Base-by-base conservation (phyloP, 169 alveolate species). In the Plasmodium gonderi region DNA sequence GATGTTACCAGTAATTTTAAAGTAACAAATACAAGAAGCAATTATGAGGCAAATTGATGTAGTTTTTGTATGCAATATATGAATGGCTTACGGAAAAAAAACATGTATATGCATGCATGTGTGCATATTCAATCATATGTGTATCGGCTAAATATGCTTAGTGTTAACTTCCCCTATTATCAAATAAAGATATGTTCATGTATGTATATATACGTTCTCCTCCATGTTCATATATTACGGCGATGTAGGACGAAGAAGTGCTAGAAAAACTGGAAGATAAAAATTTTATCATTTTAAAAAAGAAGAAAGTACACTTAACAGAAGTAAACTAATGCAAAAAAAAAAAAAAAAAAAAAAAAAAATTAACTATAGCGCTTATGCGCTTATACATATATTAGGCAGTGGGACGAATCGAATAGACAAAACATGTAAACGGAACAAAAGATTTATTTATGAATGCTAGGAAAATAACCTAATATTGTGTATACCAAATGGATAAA, bases 161-260 rank as follows among this genome's bases (percentile, higher is more conserved):
- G n/a, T n/a, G n/a, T n/a, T n/a, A n/a, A n/a, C n/a, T n/a, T n/a
- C n/a, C n/a, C n/a, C n/a, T n/a, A n/a, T n/a, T n/a, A n/a, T n/a
- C n/a, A n/a, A n/a, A n/a, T n/a, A n/a, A n/a, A n/a, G n/a, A n/a
- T n/a, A n/a, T n/a, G 40, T 20, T 23, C 8, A 23, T 49, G 23
- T 23, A 51, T 17, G 4, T 51, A 38, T 64, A 51, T 64, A 54
- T 33, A 31, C 20, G 8, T 14, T 51, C 29, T 36, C 23, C 14
- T 67, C 9, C 26, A 49, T 38, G 14, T 38, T n/a, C 54, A 78
- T 38, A 33, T 20, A n/a, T 80, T 38, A n/a, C 47, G 68, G 14
- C 23, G 20, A 83, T 42, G 8, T 78, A 87, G 93, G 93, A 87
- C 31, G 93, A 87, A 75, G 93, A 87, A 78, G 93, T 87, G 9